Conservation (phyloP, 1,284 basidiomycete genomes). For the Ustilago hordei region DNA sequence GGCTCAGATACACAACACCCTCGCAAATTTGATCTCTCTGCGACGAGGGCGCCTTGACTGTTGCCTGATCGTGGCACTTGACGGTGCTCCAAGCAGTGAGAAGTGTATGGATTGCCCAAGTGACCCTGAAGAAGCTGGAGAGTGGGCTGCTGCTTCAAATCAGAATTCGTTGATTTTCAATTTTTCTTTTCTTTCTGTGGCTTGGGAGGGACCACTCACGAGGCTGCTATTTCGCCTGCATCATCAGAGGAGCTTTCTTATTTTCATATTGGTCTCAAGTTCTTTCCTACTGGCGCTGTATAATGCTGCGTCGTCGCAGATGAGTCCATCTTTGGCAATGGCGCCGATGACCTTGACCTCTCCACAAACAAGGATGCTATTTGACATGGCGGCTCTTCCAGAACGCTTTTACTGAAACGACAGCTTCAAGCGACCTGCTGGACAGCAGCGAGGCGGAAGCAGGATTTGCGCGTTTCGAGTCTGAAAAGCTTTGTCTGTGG, state of each 20-base stretch:
- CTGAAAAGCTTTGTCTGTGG: neutral
- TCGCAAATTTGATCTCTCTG: neutral
- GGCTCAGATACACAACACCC: neutral
- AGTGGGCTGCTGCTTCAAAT: constrained; percentile 5
- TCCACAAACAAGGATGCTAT: neutral
- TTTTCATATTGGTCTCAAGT: neutral
- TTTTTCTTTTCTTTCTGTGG: neutral
- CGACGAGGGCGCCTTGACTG: neutral
- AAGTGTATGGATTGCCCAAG: neutral
- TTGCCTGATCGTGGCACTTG: neutral
- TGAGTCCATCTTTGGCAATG: neutral
- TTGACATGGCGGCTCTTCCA: neutral
- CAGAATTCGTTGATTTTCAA: constrained; percentile 13
- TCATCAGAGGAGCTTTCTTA: neutral
- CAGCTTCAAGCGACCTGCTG: neutral
- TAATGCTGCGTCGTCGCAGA: neutral
- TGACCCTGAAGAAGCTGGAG: neutral
- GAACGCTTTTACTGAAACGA: neutral
- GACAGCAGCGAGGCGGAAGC: neutral
- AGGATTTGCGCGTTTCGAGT: neutral
- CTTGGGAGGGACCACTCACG: neutral
- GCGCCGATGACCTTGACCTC: neutral
- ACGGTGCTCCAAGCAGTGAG: neutral
- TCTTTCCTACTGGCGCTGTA: neutral
- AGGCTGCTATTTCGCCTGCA: constrained; percentile 2